Conservation (phyloP, 768 basidiomycete genomes). For the Naganishia friedmannii region DNA sequence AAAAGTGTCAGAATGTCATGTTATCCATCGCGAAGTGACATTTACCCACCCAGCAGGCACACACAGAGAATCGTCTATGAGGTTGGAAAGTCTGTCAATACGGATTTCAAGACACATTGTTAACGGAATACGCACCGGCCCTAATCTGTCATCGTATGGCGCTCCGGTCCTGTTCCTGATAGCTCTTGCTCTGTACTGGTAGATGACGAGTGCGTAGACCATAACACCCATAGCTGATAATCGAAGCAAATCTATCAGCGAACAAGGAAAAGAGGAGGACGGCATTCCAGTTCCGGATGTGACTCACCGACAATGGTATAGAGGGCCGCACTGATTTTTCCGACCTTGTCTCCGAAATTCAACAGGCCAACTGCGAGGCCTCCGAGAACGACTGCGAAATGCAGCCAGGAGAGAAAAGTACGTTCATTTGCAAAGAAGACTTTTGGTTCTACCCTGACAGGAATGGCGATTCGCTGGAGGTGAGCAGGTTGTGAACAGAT, state of each 20-base stretch:
- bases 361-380: constrained; percentile 91
- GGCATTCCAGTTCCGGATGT: not conserved
- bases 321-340: constrained; percentile 92
- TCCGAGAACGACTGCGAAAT: constrained; percentile 95
- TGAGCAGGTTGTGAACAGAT: not conserved
- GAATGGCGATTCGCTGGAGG: constrained; percentile 87
- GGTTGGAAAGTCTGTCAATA: not conserved
- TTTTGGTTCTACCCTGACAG: constrained; percentile 66
- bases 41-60: constrained; percentile 37
- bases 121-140: constrained; percentile 68
- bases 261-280: constrained; percentile 5
- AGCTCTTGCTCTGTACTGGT: constrained; percentile 91
- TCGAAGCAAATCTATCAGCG: constrained; percentile 20
- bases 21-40: not conserved
- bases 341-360: constrained; percentile 97
- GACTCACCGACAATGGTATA: constrained; percentile 85
- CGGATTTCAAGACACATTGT: constrained; percentile 7
- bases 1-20: not conserved
- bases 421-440: constrained; percentile 54
- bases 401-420: constrained; percentile 96
- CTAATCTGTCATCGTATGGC: constrained; percentile 93
- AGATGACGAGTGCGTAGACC: constrained; percentile 91
- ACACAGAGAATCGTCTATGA: constrained; percentile 44
- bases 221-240: constrained; percentile 89
- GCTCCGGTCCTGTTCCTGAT: constrained; percentile 88